A percentile compares a stretch with the other conserved stretches of the same genome.
phyloP scores from a whole-genome alignment of 2,329 filamentous ascomycete genomes.

The Zarea fungicola region DNA sequence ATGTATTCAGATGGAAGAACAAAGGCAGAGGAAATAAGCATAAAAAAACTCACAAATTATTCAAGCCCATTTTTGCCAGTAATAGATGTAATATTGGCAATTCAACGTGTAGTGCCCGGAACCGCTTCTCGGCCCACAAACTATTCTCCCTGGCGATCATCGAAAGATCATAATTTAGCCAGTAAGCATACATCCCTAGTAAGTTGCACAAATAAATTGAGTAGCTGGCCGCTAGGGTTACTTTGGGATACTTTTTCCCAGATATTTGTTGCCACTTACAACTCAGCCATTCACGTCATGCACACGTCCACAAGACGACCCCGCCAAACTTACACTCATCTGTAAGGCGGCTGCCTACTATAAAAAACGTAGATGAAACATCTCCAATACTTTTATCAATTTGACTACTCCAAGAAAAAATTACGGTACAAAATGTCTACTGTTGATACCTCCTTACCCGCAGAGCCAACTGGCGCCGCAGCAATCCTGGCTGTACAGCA shows the following conservation, averaged over 20 bases:
- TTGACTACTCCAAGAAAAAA: not conserved
- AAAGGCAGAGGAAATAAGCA: not conserved
- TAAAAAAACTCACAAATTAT: not conserved
- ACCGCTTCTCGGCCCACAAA: no score
- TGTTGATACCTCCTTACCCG: slow-evolving; percentile 44
- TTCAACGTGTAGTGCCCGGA: no score
- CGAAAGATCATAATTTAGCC: no score
- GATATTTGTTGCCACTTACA: not conserved
- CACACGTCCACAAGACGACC: not conserved
- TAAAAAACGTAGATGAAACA: no score
- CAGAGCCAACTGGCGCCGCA: slow-evolving; percentile 44
- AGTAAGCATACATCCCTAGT: no score
- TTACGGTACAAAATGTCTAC: slow-evolving; percentile 31
- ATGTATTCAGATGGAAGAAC: not conserved
- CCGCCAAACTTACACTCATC: not conserved
- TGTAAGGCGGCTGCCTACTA: not conserved
- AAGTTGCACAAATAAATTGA: not conserved
- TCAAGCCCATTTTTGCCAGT: no score
- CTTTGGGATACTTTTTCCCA: not conserved
- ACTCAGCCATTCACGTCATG: slow-evolving; percentile 1
- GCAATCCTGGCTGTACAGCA: slow-evolving; percentile 42
- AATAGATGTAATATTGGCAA: no score
- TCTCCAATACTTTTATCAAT: no score
- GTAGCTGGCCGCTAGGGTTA: not conserved
- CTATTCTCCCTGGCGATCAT: no score